Evolutionary conservation across 306 rosid species (phyloP).

Genomic region (Crotalaria pallida): DNA sequence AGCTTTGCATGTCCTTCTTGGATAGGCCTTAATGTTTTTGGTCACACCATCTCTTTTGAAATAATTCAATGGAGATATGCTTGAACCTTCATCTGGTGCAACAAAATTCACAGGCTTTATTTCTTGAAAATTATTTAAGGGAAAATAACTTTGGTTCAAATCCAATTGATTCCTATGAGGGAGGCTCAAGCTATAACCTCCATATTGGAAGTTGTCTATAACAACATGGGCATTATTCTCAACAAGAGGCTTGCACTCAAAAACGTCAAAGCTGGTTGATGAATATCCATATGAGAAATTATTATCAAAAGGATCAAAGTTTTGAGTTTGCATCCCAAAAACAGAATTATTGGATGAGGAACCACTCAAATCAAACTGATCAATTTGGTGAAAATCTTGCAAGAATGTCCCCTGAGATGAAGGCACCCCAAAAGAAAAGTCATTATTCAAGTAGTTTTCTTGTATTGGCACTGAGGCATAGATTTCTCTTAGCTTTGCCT

Average conservation of each 20-base stretch:
- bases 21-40: conserved; percentile 21
- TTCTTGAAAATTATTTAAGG: conserved; percentile 31
- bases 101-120: conserved; percentile 35
- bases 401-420: conserved; percentile 36
- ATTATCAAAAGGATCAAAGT: conserved; percentile 28
- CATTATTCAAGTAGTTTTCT: conserved; percentile 34
- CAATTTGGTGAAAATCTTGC: conserved; percentile 34
- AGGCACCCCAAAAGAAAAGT: conserved; percentile 36
- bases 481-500: conserved; percentile 36
- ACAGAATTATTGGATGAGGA: conserved; percentile 27
- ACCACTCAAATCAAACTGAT: conserved; percentile 14
- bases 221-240: conserved; percentile 36
- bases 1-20: conserved; percentile 36
- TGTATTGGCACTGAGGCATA: conserved; percentile 30
- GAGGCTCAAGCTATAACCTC: conserved; percentile 32
- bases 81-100: conserved; percentile 63
- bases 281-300: conserved; percentile 22
- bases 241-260: conserved; percentile 44
- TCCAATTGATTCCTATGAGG: conserved; percentile 39
- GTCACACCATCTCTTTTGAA: conserved; percentile 30
- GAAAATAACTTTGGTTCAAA: conserved; percentile 24
- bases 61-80: conserved; percentile 41
- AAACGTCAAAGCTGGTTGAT: conserved; percentile 21
- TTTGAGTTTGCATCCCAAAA: conserved; percentile 28
- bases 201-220: conserved; percentile 52